phyloP scores from a whole-genome alignment of 1,284 basidiomycete species.

The Malassezia yamatoensis region DNA sequence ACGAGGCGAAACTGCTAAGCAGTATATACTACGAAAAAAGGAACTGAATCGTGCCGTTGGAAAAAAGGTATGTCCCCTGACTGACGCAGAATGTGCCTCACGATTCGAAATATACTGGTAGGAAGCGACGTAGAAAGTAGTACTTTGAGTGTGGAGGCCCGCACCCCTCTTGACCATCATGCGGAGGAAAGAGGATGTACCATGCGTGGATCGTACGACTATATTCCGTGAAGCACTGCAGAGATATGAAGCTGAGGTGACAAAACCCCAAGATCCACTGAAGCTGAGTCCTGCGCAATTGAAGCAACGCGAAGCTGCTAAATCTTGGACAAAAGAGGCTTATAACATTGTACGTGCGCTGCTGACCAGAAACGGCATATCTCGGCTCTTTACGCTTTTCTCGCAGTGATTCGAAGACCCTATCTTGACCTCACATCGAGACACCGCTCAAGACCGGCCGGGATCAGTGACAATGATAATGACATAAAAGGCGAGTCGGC shows the following conservation, averaged over 20 bases:
- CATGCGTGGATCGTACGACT: constrained; percentile 6
- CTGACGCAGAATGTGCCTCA: constrained; percentile 27
- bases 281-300: not conserved
- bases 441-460: not conserved
- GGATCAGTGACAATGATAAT: not conserved
- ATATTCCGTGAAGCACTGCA: constrained; percentile 1
- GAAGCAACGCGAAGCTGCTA: constrained; percentile 10
- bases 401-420: constrained; percentile 7
- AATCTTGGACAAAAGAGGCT: constrained; percentile 9
- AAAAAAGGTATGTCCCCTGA: constrained; percentile 49
- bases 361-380: constrained; percentile 16
- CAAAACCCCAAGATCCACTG: not conserved
- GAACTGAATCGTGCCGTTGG: constrained; percentile 54
- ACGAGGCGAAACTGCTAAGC: constrained; percentile 48
- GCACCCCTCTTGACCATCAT: not conserved
- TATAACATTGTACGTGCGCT: constrained; percentile 6
- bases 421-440: constrained; percentile 12
- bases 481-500: not conserved
- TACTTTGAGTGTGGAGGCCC: constrained; percentile 14
- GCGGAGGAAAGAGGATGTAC: not conserved
- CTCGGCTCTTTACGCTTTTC: constrained; percentile 9
- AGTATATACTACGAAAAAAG: constrained; percentile 56
- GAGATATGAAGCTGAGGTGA: not conserved
- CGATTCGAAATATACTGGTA: constrained; percentile 40
- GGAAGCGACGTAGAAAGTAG: constrained; percentile 14